These are phyloP conservation scores for Microglena sp. DNA, from an alignment of 139 green algal genomes.

Conservation along the genomic window DNA sequence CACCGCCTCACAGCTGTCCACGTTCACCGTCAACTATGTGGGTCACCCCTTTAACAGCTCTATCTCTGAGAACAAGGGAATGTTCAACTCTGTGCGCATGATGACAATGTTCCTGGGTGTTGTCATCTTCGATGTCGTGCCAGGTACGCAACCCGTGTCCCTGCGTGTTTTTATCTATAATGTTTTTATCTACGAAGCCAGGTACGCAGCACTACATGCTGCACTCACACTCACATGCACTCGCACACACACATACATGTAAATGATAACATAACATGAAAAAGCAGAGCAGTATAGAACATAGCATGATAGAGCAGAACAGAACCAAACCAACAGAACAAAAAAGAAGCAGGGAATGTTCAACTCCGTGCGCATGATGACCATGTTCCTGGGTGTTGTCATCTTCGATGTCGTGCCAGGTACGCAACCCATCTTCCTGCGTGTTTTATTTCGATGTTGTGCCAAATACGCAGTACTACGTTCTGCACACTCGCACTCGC, in stretches of 20 bases:
- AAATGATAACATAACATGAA: too few relatives aligned
- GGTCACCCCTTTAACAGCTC: conserved; percentile 83
- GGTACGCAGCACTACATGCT: too few relatives aligned
- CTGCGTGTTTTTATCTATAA: neutral
- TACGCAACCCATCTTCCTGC: neutral
- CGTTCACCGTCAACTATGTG: conserved; percentile 94
- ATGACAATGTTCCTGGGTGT: conserved; percentile 31
- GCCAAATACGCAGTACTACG: neutral
- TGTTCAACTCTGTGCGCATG: conserved; percentile 48
- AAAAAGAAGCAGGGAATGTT: neutral
- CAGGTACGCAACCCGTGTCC: conserved; percentile 11
- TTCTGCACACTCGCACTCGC: conserved; percentile 1
- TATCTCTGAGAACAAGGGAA: conserved; percentile 60
- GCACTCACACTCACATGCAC: neutral
- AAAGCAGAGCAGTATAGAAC: neutral
- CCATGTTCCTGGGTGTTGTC: neutral
- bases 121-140: conserved; percentile 31
- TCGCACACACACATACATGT: too few relatives aligned
- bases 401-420: neutral
- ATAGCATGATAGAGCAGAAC: neutral
- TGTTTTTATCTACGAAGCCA: too few relatives aligned
- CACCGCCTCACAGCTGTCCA: conserved; percentile 51
- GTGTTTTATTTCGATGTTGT: neutral
- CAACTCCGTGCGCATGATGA: neutral
- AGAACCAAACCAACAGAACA: neutral